phyloP scores from a whole-genome alignment of 805 yeast species.

The Myxozyma udenii region DNA sequence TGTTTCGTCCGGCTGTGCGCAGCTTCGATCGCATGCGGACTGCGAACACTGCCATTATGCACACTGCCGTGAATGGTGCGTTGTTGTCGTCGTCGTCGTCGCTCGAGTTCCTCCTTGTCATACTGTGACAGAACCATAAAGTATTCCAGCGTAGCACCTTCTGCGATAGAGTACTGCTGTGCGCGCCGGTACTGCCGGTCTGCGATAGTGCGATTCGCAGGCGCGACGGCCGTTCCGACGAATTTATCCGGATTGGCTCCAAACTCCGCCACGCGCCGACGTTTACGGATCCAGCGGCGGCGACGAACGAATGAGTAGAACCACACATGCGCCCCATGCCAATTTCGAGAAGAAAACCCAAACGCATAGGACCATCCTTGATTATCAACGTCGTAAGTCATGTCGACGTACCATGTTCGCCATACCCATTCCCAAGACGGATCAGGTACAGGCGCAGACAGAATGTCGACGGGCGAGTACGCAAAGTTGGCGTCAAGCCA shows the following conservation, averaged over 20 bases:
- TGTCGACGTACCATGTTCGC: constrained; percentile 69
- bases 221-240: background rate
- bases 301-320: constrained; percentile 63
- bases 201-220: background rate
- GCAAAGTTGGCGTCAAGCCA: constrained; percentile 39
- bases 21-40: background rate
- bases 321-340: constrained; percentile 60
- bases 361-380: constrained; percentile 79
- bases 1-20: background rate
- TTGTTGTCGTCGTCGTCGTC: background rate
- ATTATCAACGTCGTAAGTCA: constrained; percentile 70
- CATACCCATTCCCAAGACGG: constrained; percentile 64
- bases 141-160: constrained; percentile 12
- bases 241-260: background rate
- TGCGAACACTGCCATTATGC: background rate
- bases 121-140: constrained; percentile 14
- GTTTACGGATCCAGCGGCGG: constrained; percentile 58
- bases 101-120: background rate
- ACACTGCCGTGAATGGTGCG: background rate
- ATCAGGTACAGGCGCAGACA: constrained; percentile 49
- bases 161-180: constrained; percentile 6
- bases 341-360: constrained; percentile 46
- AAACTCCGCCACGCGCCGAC: constrained; percentile 10
- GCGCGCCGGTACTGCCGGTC: background rate
- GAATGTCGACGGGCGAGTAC: constrained; percentile 36